Conservation (phyloP, 768 basidiomycete genomes). For the Aureoboletus auriporus region DNA sequence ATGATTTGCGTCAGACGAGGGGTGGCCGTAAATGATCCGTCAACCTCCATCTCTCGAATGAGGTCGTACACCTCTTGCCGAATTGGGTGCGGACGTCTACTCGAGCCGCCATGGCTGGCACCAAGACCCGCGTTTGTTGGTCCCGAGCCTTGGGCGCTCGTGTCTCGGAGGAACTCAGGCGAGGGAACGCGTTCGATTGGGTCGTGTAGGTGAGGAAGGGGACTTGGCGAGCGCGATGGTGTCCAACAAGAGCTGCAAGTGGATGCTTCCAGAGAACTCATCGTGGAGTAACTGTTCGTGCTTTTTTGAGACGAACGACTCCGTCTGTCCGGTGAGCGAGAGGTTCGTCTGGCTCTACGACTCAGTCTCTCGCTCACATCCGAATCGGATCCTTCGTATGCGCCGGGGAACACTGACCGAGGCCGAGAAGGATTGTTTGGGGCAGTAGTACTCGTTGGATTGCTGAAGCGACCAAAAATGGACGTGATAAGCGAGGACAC, state of each 20-base stretch:
- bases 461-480: constrained; percentile 9
- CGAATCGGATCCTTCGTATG: constrained; percentile 18
- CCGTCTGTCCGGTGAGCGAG: constrained; percentile 1
- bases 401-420: constrained; percentile 13
- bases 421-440: neutral
- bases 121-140: neutral
- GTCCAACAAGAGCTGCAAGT: constrained; percentile 35
- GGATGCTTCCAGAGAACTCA: constrained; percentile 45
- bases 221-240: constrained; percentile 18
- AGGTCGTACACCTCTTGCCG: constrained; percentile 32
- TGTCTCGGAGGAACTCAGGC: constrained; percentile 23
- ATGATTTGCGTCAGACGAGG: constrained; percentile 33
- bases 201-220: constrained; percentile 23
- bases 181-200: constrained; percentile 29
- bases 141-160: neutral
- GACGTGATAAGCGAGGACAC: constrained; percentile 16
- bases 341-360: constrained; percentile 1
- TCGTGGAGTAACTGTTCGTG: constrained; percentile 37
- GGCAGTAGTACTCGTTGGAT: neutral
- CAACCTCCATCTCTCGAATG: constrained; percentile 36
- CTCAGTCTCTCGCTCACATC: neutral
- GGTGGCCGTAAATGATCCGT: constrained; percentile 46
- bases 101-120: neutral
- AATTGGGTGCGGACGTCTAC: constrained; percentile 9
- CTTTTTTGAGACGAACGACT: constrained; percentile 26